Base-by-base conservation (phyloP, 2,329 filamentous ascomycete species). In the Lachnellula willkommii region DNA sequence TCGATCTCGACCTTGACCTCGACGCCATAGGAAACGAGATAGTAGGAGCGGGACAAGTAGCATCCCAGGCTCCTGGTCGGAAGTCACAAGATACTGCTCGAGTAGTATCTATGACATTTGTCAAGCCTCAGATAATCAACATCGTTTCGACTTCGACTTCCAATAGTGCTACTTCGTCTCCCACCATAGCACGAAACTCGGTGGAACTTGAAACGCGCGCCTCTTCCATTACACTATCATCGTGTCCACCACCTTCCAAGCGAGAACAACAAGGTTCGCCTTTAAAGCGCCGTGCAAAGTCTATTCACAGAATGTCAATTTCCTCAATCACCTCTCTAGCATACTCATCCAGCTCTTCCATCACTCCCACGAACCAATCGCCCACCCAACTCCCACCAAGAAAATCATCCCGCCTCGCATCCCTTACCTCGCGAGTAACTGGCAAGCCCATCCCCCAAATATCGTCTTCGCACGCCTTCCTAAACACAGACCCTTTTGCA, bases 91-190 rank as follows among this genome's bases (percentile, higher is more conserved):
- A 79, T 61, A 84, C 77, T 5, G 83, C 83, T 7, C 75, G 80
- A 52, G 74, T 79, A 2, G 80, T 86, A 12, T 82, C 81, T 0
- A 80, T 86, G 40, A 73, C 83, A 54, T 83, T 79, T 58, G 74
- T 79, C 3, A 84, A 82, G 71, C 83, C 83, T 4, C 79, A 75
- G 47, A 75, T 85, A 42, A 46, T 68, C 58, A 56, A 63, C 49
- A 54, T 61, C 26, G 50, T 36, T 35, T 45, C 43, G 4, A 36
- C 39, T n/a, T 22, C 22, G 35, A 39, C 35, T 17, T 45, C 50
- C 36, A 50, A 39, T 17, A 53, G 52, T 32, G 28, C 52, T 22
- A 14, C 48, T 37, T 42, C 45, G 8, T 47, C 9, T 42, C 50
- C 32, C 50, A 39, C 12, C 43, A 49, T 32, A 37, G 54, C 50